Conservation (phyloP, 805 yeast genomes). For the Brettanomyces sp. region DNA sequence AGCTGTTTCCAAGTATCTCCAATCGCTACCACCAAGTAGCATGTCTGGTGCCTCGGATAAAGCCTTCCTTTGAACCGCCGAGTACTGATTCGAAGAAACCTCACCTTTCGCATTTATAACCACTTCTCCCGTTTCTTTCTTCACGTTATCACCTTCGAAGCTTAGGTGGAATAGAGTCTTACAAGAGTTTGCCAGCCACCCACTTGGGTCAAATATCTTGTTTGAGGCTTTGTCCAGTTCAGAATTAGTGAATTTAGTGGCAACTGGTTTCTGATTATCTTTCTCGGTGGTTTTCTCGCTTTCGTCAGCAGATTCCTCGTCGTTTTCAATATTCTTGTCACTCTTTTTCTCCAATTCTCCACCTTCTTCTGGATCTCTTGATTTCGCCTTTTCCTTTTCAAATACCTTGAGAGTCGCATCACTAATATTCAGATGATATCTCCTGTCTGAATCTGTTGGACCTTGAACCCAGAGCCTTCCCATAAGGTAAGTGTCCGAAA, state of each 20-base stretch:
- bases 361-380: background rate
- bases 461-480: constrained; percentile 92
- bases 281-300: background rate
- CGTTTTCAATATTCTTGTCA: background rate
- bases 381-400: constrained; percentile 2
- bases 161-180: constrained; percentile 23
- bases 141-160: constrained; percentile 19
- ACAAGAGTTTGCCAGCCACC: background rate
- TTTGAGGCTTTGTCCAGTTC: no score
- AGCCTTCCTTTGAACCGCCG: constrained; percentile 45
- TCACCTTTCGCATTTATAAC: constrained; percentile 31
- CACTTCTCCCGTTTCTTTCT: constrained; percentile 13
- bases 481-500: constrained; percentile 57
- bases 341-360: constrained; percentile 1
- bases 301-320: background rate
- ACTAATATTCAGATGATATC: constrained; percentile 11
- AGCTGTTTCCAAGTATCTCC: constrained; percentile 63
- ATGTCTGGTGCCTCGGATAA: constrained; percentile 59
- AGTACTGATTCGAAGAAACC: constrained; percentile 19
- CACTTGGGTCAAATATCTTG: background rate
- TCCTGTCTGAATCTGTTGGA: constrained; percentile 46
- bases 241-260: no score
- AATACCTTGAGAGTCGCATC: constrained; percentile 31
- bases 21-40: constrained; percentile 40
- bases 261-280: no score